Evolutionary conservation across 768 basidiomycete species (phyloP), one percentile per base, ranked within the genome.

Genomic region (Hemileccinum impolitum): DNA sequence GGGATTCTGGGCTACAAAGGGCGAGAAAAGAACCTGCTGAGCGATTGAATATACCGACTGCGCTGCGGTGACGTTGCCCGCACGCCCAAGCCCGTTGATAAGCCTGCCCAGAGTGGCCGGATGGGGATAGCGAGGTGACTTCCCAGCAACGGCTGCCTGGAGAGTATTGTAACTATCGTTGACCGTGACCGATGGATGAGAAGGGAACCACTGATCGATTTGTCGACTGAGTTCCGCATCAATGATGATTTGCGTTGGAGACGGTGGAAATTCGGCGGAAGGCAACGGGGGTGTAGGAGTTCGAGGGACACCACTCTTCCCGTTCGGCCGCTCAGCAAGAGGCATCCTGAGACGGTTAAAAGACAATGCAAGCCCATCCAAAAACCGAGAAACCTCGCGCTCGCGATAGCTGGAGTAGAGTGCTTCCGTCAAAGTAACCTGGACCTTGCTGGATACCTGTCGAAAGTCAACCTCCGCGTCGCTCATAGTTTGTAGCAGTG

Each of bases 31-130:
- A 2, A 86, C 69, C 12, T 62, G 61, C 67, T 94, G 91, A 8
- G 85, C 84, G 21, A 79, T 70, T 17, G 72, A 69, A 67, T 97
- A 96, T 17, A 87, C 67, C 39, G 79, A 74, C 17, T 74, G 72
- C 9, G 88, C 81, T 59, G 84, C 81, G 8, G 81, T 72, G 36
- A 84, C 58, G 45, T 84, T 75, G 41, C 78, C 74, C 8, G 69
- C 43, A 25, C 92, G 82, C 15, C 90, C 90, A 13, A 91, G 75
- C 4, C 71, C 68, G 50, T 82, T 78, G 58, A 94, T 84, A 19
- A 96, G 69, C 11, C 75, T 73, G 14, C 78, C 81, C 23, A 94
- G 60, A 7, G 74, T 71, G 12, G 66, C 66, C 3, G 81, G 71
- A 8, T 71, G 62, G 1, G 90, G 85, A 40, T 77, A 78, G 9